Conservation (phyloP, 2,329 filamentous ascomycete genomes). For the Hymenoscyphus occultus region DNA sequence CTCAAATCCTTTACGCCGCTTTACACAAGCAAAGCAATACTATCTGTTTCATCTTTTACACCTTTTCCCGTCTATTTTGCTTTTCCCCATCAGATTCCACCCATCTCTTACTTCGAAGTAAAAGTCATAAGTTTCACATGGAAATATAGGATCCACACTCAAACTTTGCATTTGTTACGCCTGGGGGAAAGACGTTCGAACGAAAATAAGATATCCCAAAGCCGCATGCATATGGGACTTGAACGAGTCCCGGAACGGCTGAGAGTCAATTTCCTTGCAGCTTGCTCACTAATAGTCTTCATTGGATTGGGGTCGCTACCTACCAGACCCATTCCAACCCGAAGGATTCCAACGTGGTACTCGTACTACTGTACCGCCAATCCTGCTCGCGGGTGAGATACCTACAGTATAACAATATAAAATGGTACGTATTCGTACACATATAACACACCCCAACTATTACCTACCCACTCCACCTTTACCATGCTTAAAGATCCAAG, state of each 20-base stretch:
- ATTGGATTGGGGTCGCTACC: neutral
- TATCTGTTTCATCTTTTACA: neutral
- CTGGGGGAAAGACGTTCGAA: too few species aligned
- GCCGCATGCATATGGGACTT: too few species aligned
- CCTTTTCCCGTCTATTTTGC: neutral
- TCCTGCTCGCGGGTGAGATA: neutral
- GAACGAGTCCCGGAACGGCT: too few species aligned
- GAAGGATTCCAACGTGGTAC: constrained; percentile 5
- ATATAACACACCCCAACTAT: neutral
- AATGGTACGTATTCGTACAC: neutral
- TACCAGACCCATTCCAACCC: neutral
- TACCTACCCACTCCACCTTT: neutral
- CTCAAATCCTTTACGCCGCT: neutral
- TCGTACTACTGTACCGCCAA: neutral
- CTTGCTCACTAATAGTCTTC: too few species aligned
- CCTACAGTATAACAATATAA: too few species aligned
- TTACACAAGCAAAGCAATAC: neutral
- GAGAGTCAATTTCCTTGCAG: too few species aligned
- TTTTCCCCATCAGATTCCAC: neutral
- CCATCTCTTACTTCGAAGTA: too few species aligned
- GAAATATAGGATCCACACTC: too few species aligned
- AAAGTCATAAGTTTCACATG: too few species aligned
- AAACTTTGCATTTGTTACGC: too few species aligned
- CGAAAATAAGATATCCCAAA: too few species aligned
- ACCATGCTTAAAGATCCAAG: neutral